A percentile compares a stretch with the other conserved stretches of the same genome.
Conservation (phyloP, 73 alveolate genomes). For the Paramecium bursaria region DNA sequence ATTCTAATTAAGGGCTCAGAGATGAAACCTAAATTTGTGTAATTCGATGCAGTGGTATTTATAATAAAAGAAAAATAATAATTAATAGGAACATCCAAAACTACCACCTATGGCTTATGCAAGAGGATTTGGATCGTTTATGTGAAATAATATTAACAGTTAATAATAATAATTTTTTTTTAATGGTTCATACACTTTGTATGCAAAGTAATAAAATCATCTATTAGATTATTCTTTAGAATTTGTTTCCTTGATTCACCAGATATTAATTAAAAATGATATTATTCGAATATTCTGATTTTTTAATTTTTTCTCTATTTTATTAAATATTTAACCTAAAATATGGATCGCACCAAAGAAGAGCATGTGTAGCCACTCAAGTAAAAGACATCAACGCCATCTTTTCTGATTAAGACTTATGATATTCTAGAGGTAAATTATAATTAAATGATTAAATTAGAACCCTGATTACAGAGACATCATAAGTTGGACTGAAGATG, state of each 20-base stretch:
- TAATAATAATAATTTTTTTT: too few species aligned
- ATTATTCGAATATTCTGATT: neutral
- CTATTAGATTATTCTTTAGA: too few species aligned
- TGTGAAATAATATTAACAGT: slow-evolving; percentile 54
- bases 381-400: slow-evolving; percentile 61
- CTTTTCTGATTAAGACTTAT: slow-evolving; percentile 65
- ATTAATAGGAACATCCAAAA: slow-evolving; percentile 77
- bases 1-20: slow-evolving; percentile 90
- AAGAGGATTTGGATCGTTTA: slow-evolving; percentile 57
- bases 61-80: slow-evolving; percentile 41
- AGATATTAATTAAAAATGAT: too few species aligned
- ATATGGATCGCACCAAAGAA: slow-evolving; percentile 46
- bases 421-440: slow-evolving; percentile 63
- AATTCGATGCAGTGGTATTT: slow-evolving; percentile 87
- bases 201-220: too few species aligned
- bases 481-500: slow-evolving; percentile 70
- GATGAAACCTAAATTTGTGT: slow-evolving; percentile 83
- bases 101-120: slow-evolving; percentile 89
- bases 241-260: too few species aligned
- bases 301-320: too few species aligned
- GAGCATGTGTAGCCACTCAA: slow-evolving; percentile 15
- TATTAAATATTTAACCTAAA: too few species aligned
- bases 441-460: slow-evolving; percentile 1
- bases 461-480: slow-evolving; percentile 62
- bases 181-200: too few species aligned